Evolutionary conservation across 345 rosid species (phyloP).

Genomic region (Syzygium jambos): DNA sequence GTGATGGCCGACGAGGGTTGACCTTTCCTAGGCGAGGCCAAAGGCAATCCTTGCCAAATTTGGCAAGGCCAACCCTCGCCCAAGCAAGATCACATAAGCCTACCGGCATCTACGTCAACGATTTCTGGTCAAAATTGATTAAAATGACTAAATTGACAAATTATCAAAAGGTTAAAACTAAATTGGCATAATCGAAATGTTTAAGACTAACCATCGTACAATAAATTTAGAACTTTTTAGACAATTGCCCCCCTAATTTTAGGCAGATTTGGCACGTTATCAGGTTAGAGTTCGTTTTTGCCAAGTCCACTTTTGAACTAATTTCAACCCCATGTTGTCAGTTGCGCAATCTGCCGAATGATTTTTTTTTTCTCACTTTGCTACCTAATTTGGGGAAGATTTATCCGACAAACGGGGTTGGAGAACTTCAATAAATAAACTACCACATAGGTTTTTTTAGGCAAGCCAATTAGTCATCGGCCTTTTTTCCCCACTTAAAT

Average conservation of each 20-base stretch:
- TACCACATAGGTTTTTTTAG: background rate
- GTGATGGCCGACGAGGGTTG: background rate
- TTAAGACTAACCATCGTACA: background rate
- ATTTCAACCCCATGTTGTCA: background rate
- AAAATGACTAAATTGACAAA: no score
- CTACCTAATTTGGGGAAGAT: background rate
- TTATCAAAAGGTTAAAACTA: no score
- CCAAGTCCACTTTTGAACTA: background rate
- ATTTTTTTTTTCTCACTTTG: background rate
- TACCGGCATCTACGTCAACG: rapidly evolving
- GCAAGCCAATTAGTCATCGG: background rate
- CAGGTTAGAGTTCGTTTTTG: background rate
- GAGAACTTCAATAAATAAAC: background rate
- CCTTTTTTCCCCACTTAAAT: background rate
- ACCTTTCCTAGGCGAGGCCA: background rate
- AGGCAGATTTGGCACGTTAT: background rate
- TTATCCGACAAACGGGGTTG: background rate
- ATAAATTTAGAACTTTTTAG: background rate
- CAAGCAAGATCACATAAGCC: background rate
- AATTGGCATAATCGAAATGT: no score
- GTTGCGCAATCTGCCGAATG: background rate
- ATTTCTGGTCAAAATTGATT: background rate
- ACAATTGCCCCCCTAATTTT: background rate
- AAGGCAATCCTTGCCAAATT: background rate
- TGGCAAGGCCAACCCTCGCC: background rate